A percentile compares a stretch with the other conserved stretches of the same genome.
Evolutionary conservation across 2,329 filamentous ascomycete genomes (phyloP).

Genomic region (Dendryphion nanum): DNA sequence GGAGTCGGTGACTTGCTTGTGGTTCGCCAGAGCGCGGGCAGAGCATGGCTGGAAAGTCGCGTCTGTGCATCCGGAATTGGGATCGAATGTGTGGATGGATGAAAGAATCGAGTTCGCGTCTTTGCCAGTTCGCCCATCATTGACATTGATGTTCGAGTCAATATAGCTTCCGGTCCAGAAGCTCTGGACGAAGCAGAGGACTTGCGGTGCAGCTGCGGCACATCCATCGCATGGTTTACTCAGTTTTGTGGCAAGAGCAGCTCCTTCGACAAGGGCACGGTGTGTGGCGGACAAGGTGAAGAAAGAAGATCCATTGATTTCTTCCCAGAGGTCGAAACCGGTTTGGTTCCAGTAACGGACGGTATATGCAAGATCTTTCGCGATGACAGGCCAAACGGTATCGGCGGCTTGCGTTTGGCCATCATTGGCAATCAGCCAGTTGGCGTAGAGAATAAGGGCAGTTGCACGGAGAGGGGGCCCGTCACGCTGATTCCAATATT

Average conservation of each 20-base stretch:
- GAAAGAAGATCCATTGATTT: conserved; percentile 73
- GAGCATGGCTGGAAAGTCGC: conserved; percentile 78
- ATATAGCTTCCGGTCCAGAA: conserved; percentile 72
- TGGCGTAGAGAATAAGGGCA: conserved; percentile 69
- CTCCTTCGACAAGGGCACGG: conserved; percentile 64
- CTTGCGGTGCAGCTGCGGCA: conserved; percentile 63
- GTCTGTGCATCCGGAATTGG: conserved; percentile 63
- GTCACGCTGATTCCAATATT: too few species aligned
- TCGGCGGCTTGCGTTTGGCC: conserved; percentile 38
- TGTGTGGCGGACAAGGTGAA: conserved; percentile 73
- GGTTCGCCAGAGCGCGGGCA: conserved; percentile 60
- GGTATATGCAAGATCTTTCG: conserved; percentile 74
- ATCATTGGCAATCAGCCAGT: conserved; percentile 68
- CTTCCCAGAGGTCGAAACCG: conserved; percentile 80
- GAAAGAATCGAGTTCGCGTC: conserved; percentile 67
- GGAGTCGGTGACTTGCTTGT: conserved; percentile 72
- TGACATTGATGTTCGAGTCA: conserved; percentile 63
- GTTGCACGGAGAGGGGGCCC: conserved; percentile 75
- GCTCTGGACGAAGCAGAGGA: conserved; percentile 70
- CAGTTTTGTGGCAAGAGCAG: conserved; percentile 62
- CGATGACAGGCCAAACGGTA: conserved; percentile 70
- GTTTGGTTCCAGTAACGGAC: conserved; percentile 64
- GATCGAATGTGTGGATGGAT: conserved; percentile 64
- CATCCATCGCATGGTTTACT: conserved; percentile 62
- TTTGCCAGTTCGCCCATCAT: conserved; percentile 63